Conservation (phyloP, 2,329 filamentous ascomycete species). For the Cytospora schulzeri region DNA sequence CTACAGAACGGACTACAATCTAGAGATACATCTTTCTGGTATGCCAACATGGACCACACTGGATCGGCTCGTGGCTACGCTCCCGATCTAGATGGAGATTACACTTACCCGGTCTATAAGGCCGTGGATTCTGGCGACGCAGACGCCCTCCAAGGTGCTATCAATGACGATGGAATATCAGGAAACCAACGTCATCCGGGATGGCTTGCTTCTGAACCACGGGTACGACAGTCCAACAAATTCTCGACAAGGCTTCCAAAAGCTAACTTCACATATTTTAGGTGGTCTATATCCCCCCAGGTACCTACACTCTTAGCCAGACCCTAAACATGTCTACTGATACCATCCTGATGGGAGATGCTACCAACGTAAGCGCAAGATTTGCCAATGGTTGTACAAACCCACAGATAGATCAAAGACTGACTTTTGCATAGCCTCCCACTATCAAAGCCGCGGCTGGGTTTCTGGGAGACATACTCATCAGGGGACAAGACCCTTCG, state of each 20-base stretch:
- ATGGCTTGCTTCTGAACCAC: constrained; percentile 47
- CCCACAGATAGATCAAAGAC: neutral
- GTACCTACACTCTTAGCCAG: constrained; percentile 43
- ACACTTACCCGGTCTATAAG: constrained; percentile 42
- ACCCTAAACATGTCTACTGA: constrained; percentile 48
- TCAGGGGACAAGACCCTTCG: constrained; percentile 43
- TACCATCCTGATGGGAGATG: constrained; percentile 50
- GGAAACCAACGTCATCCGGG: constrained; percentile 39
- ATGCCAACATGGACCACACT: constrained; percentile 46
- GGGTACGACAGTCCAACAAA: constrained; percentile 31
- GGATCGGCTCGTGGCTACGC: constrained; percentile 41
- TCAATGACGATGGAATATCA: constrained; percentile 34
- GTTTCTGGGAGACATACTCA: constrained; percentile 38
- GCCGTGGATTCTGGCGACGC: constrained; percentile 42
- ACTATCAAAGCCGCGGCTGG: constrained; percentile 43
- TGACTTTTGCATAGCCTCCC: constrained; percentile 38
- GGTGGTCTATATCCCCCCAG: constrained; percentile 47
- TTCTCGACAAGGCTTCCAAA: neutral
- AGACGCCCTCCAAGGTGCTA: constrained; percentile 42
- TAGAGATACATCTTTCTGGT: constrained; percentile 41
- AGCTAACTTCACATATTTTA: neutral
- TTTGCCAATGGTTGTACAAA: neutral
- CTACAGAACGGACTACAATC: constrained; percentile 25
- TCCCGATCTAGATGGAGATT: constrained; percentile 43
- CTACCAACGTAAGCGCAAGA: constrained; percentile 39